Percentiles rank a stretch among this genome's conserved stretches.
These are phyloP conservation scores for Prototheca wickerhamii DNA, from an alignment of 163 green algal genomes.

Conservation along the genomic window DNA sequence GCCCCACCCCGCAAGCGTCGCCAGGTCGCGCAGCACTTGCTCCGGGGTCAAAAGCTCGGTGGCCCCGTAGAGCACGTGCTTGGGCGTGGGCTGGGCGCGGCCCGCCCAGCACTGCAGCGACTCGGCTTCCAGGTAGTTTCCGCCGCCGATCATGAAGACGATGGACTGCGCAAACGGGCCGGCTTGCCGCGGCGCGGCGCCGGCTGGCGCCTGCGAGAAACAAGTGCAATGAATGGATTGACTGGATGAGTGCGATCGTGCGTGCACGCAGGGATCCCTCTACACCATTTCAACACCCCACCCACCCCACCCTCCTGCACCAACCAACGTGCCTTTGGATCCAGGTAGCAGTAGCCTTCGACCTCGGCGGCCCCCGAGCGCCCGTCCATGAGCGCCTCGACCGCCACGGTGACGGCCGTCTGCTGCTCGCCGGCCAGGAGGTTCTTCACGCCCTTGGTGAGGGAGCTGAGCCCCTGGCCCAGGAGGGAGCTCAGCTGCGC, in stretches of 20 bases:
- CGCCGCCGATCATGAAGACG: slow-evolving; percentile 96
- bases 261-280: neutral
- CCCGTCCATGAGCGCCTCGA: slow-evolving; percentile 88
- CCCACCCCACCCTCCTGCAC: neutral
- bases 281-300: neutral
- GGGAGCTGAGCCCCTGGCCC: slow-evolving; percentile 69
- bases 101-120: slow-evolving; percentile 48
- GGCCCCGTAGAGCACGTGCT: slow-evolving; percentile 83
- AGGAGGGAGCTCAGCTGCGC: slow-evolving; percentile 83
- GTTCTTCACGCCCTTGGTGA: slow-evolving; percentile 86
- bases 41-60: slow-evolving; percentile 82
- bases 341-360: slow-evolving; percentile 67
- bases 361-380: slow-evolving; percentile 50
- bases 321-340: slow-evolving; percentile 36
- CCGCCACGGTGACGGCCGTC: slow-evolving; percentile 65
- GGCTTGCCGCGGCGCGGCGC: slow-evolving; percentile 28
- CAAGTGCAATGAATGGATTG: neutral
- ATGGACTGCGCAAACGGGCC: slow-evolving; percentile 78
- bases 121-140: slow-evolving; percentile 91
- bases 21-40: slow-evolving; percentile 78
- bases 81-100: slow-evolving; percentile 31
- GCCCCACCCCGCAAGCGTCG: slow-evolving; percentile 44
- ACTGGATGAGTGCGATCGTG: neutral
- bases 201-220: slow-evolving; percentile 34
- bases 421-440: slow-evolving; percentile 73